phyloP scores from a whole-genome alignment of 2,329 filamentous ascomycete genomes.

The Sphaceloma murrayae region DNA sequence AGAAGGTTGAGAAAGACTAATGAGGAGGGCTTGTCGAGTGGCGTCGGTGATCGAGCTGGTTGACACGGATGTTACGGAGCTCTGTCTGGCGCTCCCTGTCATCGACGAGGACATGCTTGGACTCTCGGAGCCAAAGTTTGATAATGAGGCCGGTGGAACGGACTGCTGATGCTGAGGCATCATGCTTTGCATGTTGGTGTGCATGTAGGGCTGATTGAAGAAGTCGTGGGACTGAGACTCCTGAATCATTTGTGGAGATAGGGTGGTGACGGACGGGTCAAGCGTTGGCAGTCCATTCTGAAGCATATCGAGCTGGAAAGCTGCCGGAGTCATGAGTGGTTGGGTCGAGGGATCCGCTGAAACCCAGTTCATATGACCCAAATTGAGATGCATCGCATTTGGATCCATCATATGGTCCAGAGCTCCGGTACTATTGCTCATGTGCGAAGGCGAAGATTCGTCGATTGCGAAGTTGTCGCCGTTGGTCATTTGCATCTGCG shows the following conservation, averaged over 20 bases:
- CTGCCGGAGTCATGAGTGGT: conserved; percentile 53
- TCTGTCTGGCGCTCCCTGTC: conserved; percentile 55
- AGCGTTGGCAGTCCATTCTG: conserved; percentile 65
- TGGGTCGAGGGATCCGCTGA: conserved; percentile 60
- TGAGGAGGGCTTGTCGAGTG: conserved; percentile 53
- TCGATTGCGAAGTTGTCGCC: conserved; percentile 74
- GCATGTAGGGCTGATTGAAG: conserved; percentile 59
- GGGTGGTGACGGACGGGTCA: conserved; percentile 58
- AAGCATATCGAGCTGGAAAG: conserved; percentile 66
- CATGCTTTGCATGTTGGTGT: conserved; percentile 53
- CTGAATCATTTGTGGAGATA: conserved; percentile 67
- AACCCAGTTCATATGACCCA: conserved; percentile 46
- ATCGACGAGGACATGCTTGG: conserved; percentile 54
- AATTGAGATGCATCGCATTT: conserved; percentile 23
- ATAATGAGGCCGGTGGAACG: conserved; percentile 44
- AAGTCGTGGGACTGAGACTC: conserved; percentile 63
- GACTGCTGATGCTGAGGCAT: conserved; percentile 38
- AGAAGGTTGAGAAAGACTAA: conserved; percentile 51
- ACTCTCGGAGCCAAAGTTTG: conserved; percentile 61
- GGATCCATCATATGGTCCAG: conserved; percentile 89
- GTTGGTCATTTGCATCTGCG: conserved; percentile 52
- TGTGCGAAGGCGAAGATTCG: conserved; percentile 87
- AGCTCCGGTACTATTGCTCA: conserved; percentile 77
- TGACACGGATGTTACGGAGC: conserved; percentile 50
- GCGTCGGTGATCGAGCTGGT: conserved; percentile 58